Base-by-base conservation (phyloP, 352 stramenopile genomes). In the Globisporangium parvum region DNA sequence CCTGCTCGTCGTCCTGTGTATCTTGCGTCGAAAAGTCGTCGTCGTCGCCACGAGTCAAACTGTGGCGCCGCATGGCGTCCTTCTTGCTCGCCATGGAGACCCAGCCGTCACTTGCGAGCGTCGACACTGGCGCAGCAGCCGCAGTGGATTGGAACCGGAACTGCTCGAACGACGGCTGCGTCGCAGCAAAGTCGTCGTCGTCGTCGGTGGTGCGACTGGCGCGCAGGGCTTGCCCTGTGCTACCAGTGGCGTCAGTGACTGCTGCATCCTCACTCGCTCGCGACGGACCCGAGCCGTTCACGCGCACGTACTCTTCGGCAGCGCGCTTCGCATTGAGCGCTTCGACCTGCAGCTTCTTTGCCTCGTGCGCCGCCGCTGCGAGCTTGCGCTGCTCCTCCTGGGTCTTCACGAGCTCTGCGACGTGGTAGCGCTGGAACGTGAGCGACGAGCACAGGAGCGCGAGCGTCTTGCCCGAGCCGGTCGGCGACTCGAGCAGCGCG, bases 381-480 rank as follows among this genome's bases (percentile, higher is more conserved):
- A 63, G 21, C 31, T 41, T 45, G 2, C 57, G 57, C 35, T 71
- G 57, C 20, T 69, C 23, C 51, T 65, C 64, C 10, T 75, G 46
- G 10, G 44, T 61, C 18, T 63, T 24, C 9, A 70, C 18, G 47
- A 86, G 55, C 14, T 90, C 80, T 26, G 62, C 50, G 2, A 71
- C 52, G 57, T 77, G 73, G 56, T 88, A 70, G 18, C 58, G 63
- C 57, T 94, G 84, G 62, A 91, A 95, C 44, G 80, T 91, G 23
- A 95, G 67, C 31, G 80, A 77, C 17, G 81, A 88, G 69, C 86
- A 94, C 35, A 95, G 60, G 42, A 95, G 65, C 52, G 86, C 86
- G 49, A 95, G 67, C 20, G 85, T 95, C 69, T 95, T 95, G 44
- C 86, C 86, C 0, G 77, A 88, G 3, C 86, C 85, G 8, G 86